Evolutionary conservation across 306 rosid genomes (phyloP), one percentile per base, ranked within the genome.

Genomic region (Lithocarpus polystachyus): DNA sequence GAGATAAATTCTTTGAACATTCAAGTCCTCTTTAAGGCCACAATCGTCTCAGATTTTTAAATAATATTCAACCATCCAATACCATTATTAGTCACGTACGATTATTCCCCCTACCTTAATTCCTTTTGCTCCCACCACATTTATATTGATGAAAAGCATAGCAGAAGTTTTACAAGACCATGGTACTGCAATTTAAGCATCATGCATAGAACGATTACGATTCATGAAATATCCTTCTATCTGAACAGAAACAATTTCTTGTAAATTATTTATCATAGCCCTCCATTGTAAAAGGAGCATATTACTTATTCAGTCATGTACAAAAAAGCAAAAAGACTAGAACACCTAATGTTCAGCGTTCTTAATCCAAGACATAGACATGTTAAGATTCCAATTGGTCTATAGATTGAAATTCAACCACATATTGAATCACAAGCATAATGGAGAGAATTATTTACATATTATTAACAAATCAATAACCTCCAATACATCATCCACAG

Each of bases 401-500:
- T 10, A 29, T 35, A 35, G 1, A 35, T 67, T 67, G 7, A 67
- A 35, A 35, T 67, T 18, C 53, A 35, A 35, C 72, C 53, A 35
- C 52, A 67, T 11, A 68, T 14, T 68, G 22, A 68, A 56, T 23
- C n/a, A 64, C 15, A 45, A 23, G 28, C 73, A 71, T 48, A 48
- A 75, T 51, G 60, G 54, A 52, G 54, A 8, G 57, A 23, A 37
- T 51, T 60, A 76, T 76, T 82, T 61, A 71, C 81, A 73, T 45
- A 37, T 26, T 74, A 68, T 64, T 53, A 56, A 72, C 82, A 73
- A 65, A 77, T 20, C 28, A 68, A 74, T 68, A 29, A 78, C 74
- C 45, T 65, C 56, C 29, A 69, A 72, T 82, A 72, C 80, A 82
- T 57, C 74, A 79, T 65, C 53, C 53, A 62, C 73, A 74, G 75